phyloP scores from a whole-genome alignment of 2,329 filamentous ascomycete genomes.

The Sporothrix sp. region DNA sequence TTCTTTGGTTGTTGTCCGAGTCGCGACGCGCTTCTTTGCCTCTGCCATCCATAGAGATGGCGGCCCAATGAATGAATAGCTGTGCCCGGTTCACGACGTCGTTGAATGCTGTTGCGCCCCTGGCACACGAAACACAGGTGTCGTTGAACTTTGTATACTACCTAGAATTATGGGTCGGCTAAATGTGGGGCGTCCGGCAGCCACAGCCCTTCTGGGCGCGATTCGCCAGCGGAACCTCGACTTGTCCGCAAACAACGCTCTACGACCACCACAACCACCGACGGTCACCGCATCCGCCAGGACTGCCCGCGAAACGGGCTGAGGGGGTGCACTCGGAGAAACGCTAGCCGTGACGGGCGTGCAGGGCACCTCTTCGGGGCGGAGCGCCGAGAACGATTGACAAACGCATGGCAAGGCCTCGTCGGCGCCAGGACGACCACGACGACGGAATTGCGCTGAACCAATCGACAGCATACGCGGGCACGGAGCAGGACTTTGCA shows the following conservation, averaged over 20 bases:
- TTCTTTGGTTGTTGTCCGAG: background rate
- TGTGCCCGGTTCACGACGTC: no score
- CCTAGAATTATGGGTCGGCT: background rate
- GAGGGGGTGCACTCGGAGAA: no score
- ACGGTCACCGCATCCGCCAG: no score
- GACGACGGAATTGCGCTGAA: slow-evolving; percentile 9
- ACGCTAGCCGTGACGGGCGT: no score
- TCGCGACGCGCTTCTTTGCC: background rate
- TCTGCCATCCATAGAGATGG: no score
- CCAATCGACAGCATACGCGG: background rate
- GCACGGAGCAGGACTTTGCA: background rate
- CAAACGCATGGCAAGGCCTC: slow-evolving; percentile 4
- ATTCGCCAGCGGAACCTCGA: background rate
- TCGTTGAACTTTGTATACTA: background rate
- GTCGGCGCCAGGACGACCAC: slow-evolving; percentile 3
- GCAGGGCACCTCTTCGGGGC: no score
- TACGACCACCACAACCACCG: background rate
- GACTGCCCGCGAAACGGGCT: no score
- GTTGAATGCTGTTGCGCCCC: no score
- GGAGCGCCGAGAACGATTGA: no score
- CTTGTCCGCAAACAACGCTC: background rate
- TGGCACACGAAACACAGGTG: slow-evolving; percentile 8
- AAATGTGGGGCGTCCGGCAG: background rate
- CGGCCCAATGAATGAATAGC: no score
- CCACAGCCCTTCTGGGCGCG: no score